A percentile compares a stretch with the other conserved stretches of the same genome.
Evolutionary conservation across 116 monocot species (phyloP).

Genomic region (Cymodocea nodosa): DNA sequence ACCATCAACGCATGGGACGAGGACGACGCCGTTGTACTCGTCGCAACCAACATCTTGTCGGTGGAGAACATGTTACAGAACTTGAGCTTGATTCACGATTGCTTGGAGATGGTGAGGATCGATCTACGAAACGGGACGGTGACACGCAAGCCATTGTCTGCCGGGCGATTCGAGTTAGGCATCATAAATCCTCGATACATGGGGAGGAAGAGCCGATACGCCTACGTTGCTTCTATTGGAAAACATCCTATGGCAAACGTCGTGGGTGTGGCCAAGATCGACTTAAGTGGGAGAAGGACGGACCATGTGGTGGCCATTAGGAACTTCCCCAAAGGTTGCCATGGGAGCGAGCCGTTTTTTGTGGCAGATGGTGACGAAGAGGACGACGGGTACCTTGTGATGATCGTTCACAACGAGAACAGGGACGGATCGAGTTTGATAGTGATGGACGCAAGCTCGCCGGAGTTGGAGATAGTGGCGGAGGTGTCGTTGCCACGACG

Average conservation of each 20-base stretch:
- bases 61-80: no score
- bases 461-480: conserved; percentile 52
- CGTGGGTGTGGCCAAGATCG: conserved; percentile 53
- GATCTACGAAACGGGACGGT: conserved; percentile 23
- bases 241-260: conserved; percentile 72
- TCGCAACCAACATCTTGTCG: conserved; percentile 70
- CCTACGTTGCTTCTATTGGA: no score
- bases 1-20: conserved; percentile 86
- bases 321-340: conserved; percentile 45
- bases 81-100: no score
- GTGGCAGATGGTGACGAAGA: conserved; percentile 31
- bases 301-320: conserved; percentile 49
- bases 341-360: conserved; percentile 73
- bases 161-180: conserved; percentile 51
- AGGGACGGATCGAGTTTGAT: conserved; percentile 51
- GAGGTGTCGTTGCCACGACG: conserved; percentile 52
- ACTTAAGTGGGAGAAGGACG: conserved; percentile 19
- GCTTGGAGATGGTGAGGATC: no score
- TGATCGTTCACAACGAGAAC: conserved; percentile 52
- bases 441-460: conserved; percentile 81
- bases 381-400: conserved; percentile 39
- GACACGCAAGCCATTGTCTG: conserved; percentile 40
- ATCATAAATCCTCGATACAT: conserved; percentile 45
- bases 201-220: no score
- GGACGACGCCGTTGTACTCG: conserved; percentile 42